Base-by-base conservation (phyloP, 768 basidiomycete species). In the Macrocybe gigantea region DNA sequence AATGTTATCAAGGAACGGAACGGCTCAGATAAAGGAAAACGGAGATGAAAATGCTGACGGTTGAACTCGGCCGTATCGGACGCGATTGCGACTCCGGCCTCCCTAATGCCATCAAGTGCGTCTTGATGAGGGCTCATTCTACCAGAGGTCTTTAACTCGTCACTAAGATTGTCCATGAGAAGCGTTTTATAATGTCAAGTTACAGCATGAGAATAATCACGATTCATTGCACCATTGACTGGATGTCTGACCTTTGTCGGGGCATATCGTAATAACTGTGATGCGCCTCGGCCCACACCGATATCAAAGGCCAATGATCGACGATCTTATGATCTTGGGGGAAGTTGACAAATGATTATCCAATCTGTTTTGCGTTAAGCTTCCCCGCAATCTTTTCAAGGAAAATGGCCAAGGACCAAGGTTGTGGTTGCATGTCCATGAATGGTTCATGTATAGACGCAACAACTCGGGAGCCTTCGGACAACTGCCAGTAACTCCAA, bases 31-130 rank as follows among this genome's bases (percentile, higher is more conserved):
- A 11, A 47, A 22, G 31, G 47, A 33, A 6, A 15, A 39, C 32
- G 1, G 14, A 35, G 7, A 41, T 6, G 9, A 30, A 5, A 6
- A 30, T 9, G 50, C 63, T 52, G 41, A 65, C 67, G 53, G 12
- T 61, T 36, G 44, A 62, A 70, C 47, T 70, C 68, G 2, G 59
- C 66, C 0, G 66, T 66, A 53, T 70, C 67, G 0, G 67, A 65
- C 5, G 66, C 62, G 15, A 70, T 55, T 31, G 51, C 52, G 15
- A 68, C 61, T 9, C 67, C 65, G 7, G 60, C 60, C 15, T 56
- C 31, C 4, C 58, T 53, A 10, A 70, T 52, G 3, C 58, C 49
- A 10, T 68, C 58, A 2, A 70, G 59, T 2, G 61, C 62, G 12
- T 55, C 61, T 35, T 37, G 8, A 35, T 57, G 13, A 60, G 53